Evolutionary conservation across 73 alveolate genomes (phyloP), one percentile per base, ranked within the genome.

Genomic region (Paramecium octaurelia): DNA sequence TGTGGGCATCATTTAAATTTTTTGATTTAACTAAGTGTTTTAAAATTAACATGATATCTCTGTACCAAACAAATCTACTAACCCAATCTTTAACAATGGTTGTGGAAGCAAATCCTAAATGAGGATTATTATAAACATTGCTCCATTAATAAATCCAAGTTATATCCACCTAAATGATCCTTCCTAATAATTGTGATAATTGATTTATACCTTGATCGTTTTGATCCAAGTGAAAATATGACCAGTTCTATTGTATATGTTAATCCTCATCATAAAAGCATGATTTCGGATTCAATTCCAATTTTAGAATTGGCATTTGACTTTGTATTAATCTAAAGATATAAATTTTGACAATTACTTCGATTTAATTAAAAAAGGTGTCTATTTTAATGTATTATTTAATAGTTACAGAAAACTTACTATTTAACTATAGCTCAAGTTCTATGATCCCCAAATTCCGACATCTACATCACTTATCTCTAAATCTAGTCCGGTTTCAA

Each of bases 391-490:
- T 3, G 31, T 43, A 14, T 23, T 31, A 46, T 46, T 40, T 24
- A 80, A 44, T 24, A 18, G 20, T 43, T 40, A 11, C 16, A 80
- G 24, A 12, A 42, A 80, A 42, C 34, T 48, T 12, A 42, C 70
- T 20, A 80, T 80, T 12, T 43, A 46, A 43, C 4, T 9, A 35
- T 80, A 48, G 24, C 34, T 42, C 5, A 40, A 23, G 24, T 80
- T 44, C 24, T 48, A 23, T 1, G 29, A 44, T n/a, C 91, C 91
- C 70, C 46, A 31, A 16, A 80, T 80, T 31, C 91, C 57, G 7
- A 80, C 46, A 80, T 80, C 91, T 24, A 80, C 91, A 80, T 80
- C 91, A 43, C 91, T 80, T 10, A 38, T 64, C 8, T 80, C 91
- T 46, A 80, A 80, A 80, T 80, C 91, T 23, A 80, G 16, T 12